These are phyloP conservation scores for Stemphylium vesicarium DNA, from an alignment of 2,329 filamentous ascomycete genomes.

Conservation along the genomic window DNA sequence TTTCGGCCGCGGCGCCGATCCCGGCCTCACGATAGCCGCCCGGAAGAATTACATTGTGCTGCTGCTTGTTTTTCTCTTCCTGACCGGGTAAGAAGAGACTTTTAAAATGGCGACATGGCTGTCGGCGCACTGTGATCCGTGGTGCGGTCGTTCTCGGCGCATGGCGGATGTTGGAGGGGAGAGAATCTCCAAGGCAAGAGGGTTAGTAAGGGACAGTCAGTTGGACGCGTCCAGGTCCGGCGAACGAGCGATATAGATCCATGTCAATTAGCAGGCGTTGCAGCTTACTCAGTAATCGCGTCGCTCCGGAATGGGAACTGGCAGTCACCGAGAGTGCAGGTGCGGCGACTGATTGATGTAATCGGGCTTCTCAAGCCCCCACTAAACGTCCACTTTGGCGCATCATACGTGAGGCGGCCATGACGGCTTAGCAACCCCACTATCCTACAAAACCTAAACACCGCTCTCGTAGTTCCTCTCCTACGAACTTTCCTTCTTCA, in stretches of 20 bases:
- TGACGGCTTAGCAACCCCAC: conserved; percentile 18
- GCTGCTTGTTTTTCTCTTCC: background rate
- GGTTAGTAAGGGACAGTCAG: conserved; percentile 19
- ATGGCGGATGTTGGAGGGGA: conserved; percentile 3
- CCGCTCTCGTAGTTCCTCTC: conserved; percentile 1
- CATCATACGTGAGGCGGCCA: conserved; percentile 14
- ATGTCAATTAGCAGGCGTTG: background rate
- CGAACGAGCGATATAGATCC: background rate
- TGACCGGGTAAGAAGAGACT: conserved; percentile 6
- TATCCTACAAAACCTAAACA: conserved; percentile 29
- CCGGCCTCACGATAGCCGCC: conserved; percentile 24
- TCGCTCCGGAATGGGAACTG: too few species aligned
- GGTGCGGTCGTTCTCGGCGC: conserved; percentile 15
- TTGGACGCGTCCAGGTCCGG: background rate
- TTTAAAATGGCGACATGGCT: background rate
- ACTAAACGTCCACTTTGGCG: conserved; percentile 13
- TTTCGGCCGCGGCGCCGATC: conserved; percentile 36
- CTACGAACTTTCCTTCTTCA: conserved; percentile 23
- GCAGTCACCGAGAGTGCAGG: background rate
- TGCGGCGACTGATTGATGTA: conserved; percentile 19
- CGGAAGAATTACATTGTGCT: conserved; percentile 30
- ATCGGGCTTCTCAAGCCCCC: conserved; percentile 20
- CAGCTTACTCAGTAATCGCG: conserved; percentile 10
- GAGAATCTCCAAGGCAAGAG: conserved; percentile 7
- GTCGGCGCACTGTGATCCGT: conserved; percentile 10